A percentile compares a stretch with the other conserved stretches of the same genome.
These are phyloP conservation scores for Penicillium tannophilum DNA, from an alignment of 495 filamentous ascomycete genomes.

Conservation along the genomic window DNA sequence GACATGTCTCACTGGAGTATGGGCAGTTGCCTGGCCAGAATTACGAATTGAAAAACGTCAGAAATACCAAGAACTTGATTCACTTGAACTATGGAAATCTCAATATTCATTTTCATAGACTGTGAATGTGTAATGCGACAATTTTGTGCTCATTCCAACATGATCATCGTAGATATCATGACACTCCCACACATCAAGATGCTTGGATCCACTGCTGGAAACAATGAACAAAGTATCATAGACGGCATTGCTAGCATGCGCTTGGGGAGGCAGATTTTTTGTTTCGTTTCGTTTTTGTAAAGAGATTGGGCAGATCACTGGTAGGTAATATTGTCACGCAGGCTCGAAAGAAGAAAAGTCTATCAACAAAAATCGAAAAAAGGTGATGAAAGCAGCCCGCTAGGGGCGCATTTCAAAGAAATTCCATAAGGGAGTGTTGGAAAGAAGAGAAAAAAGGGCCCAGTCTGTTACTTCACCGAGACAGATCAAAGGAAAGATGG, in stretches of 20 bases:
- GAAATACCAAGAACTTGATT: too few species aligned
- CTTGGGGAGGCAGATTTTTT: background rate
- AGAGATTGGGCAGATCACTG: slow-evolving; percentile 12
- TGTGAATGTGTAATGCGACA: background rate
- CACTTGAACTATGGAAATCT: too few species aligned
- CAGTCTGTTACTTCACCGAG: slow-evolving; percentile 1
- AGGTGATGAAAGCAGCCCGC: slow-evolving; percentile 15
- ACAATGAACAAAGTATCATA: background rate
- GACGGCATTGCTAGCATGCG: slow-evolving; percentile 2
- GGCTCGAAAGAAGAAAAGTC: slow-evolving; percentile 20
- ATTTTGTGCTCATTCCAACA: slow-evolving; percentile 1
- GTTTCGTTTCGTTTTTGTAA: background rate
- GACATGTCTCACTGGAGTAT: too few species aligned
- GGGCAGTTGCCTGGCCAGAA: too few species aligned
- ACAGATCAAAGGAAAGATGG: slow-evolving; percentile 10
- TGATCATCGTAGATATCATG: slow-evolving; percentile 8
- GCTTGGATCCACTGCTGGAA: background rate
- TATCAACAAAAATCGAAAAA: slow-evolving; percentile 21
- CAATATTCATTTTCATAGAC: background rate
- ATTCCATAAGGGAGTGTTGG: slow-evolving; percentile 17
- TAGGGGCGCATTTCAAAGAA: slow-evolving; percentile 19
- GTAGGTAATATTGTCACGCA: slow-evolving; percentile 30
- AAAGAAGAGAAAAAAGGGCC: slow-evolving; percentile 14
- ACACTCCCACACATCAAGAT: slow-evolving; percentile 4
- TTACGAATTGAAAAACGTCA: too few species aligned